Percentiles rank a stretch among this genome's conserved stretches.
Conservation (phyloP, 2,329 filamentous ascomycete genomes). For the Arthrobotrys megalospora region DNA sequence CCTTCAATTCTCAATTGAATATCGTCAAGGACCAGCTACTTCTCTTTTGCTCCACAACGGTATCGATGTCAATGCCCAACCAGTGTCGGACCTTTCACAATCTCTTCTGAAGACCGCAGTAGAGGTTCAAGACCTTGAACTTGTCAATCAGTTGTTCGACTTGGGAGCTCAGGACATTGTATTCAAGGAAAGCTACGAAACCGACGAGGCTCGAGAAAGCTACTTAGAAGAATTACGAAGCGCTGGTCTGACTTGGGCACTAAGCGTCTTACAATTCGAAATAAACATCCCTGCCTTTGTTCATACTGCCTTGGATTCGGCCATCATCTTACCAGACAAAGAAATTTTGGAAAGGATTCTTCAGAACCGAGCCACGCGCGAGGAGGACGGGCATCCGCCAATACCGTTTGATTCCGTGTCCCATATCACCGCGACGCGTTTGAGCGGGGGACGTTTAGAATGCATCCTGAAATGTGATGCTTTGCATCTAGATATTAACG, state of each 20-base stretch:
- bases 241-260: background rate
- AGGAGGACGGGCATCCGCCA: background rate
- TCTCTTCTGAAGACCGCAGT: constrained; percentile 36
- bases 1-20: constrained; percentile 39
- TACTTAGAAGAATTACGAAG: background rate
- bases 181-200: constrained; percentile 6
- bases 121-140: constrained; percentile 28
- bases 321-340: background rate
- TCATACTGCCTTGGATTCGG: background rate
- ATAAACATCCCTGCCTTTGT: background rate
- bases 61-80: constrained; percentile 26
- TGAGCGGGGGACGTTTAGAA: background rate
- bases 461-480: constrained; percentile 1
- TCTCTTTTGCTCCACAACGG: background rate
- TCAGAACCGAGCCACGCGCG: background rate
- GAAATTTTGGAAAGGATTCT: background rate
- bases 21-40: constrained; percentile 13
- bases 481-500: constrained; percentile 9
- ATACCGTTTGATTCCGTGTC: constrained; percentile 2
- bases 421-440: background rate
- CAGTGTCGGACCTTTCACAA: constrained; percentile 32
- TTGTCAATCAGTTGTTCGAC: constrained; percentile 14
- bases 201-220: background rate
- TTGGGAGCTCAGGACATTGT: constrained; percentile 32
- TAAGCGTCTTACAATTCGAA: background rate